These are phyloP conservation scores for Fusarium secorum DNA, from an alignment of 2,329 filamentous ascomycete genomes.

Conservation along the genomic window DNA sequence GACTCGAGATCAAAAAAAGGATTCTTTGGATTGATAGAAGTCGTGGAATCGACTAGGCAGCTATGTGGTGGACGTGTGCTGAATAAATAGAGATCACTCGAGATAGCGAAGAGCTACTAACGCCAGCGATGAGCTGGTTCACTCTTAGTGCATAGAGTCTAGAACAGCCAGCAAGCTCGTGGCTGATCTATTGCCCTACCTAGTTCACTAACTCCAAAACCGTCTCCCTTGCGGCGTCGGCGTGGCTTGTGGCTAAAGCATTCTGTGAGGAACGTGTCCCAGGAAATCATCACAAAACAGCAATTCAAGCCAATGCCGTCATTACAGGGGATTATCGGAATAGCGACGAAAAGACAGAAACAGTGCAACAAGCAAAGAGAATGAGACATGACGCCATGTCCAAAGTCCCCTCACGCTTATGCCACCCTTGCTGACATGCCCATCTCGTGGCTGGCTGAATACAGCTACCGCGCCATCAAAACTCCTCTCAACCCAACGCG, in stretches of 20 bases:
- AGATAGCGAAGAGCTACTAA: neutral
- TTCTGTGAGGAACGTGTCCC: neutral
- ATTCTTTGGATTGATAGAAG: rapidly evolving
- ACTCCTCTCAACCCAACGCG: neutral
- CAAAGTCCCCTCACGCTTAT: neutral
- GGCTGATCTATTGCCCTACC: neutral
- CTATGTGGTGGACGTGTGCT: neutral
- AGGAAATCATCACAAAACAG: neutral
- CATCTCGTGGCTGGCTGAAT: neutral
- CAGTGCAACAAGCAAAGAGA: neutral
- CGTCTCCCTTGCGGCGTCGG: neutral
- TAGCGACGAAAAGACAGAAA: neutral
- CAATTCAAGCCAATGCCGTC: neutral
- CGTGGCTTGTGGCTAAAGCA: neutral
- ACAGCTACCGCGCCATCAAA: neutral
- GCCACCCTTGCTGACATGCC: neutral
- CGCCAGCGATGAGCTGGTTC: rapidly evolving
- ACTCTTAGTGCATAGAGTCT: neutral
- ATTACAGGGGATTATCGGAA: neutral
- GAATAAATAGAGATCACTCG: neutral
- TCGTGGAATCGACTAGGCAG: neutral
- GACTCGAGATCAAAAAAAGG: rapidly evolving
- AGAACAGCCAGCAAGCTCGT: neutral
- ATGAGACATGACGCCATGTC: neutral
- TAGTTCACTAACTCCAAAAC: neutral